Conservation (phyloP, 331 rosid species). For the Spiraea crenata region DNA sequence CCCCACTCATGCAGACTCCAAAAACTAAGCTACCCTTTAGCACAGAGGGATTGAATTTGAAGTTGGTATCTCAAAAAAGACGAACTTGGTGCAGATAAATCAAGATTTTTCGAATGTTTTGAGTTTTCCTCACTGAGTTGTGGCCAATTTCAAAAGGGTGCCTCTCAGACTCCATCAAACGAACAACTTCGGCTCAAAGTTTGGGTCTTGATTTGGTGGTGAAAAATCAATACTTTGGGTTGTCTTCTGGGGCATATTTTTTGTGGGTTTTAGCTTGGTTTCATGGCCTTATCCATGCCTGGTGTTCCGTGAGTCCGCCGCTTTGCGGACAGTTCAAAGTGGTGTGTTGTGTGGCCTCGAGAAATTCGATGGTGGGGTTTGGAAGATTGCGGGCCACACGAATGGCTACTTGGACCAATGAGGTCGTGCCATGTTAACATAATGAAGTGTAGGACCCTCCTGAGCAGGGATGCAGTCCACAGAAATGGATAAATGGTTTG, state of each 20-base stretch:
- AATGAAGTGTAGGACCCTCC: background rate
- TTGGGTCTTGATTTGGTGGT: background rate
- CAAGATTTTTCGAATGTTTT: background rate
- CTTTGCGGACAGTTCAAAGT: slow-evolving; percentile 26
- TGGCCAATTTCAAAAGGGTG: background rate
- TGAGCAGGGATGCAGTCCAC: background rate
- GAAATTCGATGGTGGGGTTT: background rate
- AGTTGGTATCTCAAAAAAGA: background rate
- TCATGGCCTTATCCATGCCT: slow-evolving; percentile 27
- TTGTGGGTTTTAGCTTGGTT: slow-evolving; percentile 18
- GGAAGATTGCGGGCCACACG: background rate
- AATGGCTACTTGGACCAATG: background rate
- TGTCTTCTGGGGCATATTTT: background rate
- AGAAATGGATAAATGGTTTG: background rate
- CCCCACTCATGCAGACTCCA: slow-evolving; percentile 80
- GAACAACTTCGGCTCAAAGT: background rate
- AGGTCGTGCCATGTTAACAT: background rate
- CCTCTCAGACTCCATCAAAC: slow-evolving; percentile 15
- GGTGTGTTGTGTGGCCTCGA: background rate
- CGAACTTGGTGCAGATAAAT: slow-evolving; percentile 17
- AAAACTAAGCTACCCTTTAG: slow-evolving; percentile 5
- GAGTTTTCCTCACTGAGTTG: slow-evolving; percentile 7
- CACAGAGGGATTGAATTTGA: background rate
- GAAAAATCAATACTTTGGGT: background rate
- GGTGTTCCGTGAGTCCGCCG: slow-evolving; percentile 13